Evolutionary conservation across 805 yeast species (phyloP).

Genomic region (Dipodascus geniculatus): DNA sequence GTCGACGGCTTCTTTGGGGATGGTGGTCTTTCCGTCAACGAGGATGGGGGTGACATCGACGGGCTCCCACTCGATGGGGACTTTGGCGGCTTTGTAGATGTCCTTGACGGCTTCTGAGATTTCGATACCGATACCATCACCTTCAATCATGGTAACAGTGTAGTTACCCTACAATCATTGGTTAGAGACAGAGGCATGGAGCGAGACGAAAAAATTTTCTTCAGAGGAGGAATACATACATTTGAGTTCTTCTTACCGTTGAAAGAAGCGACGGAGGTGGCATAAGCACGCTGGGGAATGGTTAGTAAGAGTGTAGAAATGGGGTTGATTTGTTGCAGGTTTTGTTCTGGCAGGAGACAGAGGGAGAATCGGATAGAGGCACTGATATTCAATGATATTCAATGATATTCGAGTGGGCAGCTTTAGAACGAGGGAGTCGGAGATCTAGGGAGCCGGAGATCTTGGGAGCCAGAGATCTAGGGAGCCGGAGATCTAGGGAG

Average conservation of each 20-base stretch:
- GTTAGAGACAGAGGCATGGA: not conserved
- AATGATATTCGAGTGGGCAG: no score
- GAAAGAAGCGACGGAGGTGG: conserved; percentile 30
- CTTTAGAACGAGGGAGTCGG: not conserved
- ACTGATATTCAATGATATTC: no score
- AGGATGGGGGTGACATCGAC: conserved; percentile 93
- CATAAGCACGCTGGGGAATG: conserved; percentile 16
- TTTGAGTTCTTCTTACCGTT: conserved; percentile 29
- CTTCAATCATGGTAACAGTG: conserved; percentile 92
- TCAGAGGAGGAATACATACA: conserved; percentile 5
- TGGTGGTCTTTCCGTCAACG: conserved; percentile 84
- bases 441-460: no score
- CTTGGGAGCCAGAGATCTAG: no score
- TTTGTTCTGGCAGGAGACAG: no score
- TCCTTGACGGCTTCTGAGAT: conserved; percentile 89
- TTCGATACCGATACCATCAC: conserved; percentile 97
- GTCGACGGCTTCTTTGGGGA: conserved; percentile 85
- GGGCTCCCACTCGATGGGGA: conserved; percentile 94
- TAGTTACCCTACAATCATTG: conserved; percentile 47
- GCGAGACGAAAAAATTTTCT: conserved; percentile 6
- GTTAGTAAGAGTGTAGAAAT: not conserved
- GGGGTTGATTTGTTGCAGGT: not conserved
- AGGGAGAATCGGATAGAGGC: no score
- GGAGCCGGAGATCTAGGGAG: no score
- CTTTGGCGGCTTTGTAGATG: conserved; percentile 86